A percentile compares a stretch with the other conserved stretches of the same genome.
Conservation (phyloP, 2,329 filamentous ascomycete species). For the Colletotrichum sp. region DNA sequence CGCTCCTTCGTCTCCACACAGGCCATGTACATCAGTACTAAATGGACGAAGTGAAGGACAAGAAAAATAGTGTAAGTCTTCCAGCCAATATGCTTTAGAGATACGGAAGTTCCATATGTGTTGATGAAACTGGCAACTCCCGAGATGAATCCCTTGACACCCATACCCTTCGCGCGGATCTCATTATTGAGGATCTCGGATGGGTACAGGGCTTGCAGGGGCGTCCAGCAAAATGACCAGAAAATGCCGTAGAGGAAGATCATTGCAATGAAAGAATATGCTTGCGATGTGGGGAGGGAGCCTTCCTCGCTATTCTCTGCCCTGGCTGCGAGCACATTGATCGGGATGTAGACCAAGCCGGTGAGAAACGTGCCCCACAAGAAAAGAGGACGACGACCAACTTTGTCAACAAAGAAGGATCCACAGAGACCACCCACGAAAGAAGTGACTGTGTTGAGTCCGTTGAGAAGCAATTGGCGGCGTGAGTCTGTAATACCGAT, state of each 20-base stretch:
- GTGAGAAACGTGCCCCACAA: slow-evolving; percentile 42
- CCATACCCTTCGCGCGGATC: slow-evolving; percentile 42
- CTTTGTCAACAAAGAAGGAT: slow-evolving; percentile 48
- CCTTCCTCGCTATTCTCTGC: slow-evolving; percentile 17
- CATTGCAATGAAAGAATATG: slow-evolving; percentile 31
- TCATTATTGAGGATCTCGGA: slow-evolving; percentile 39
- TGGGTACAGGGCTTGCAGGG: slow-evolving; percentile 46
- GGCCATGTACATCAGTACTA: slow-evolving; percentile 19
- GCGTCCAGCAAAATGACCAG: slow-evolving; percentile 50
- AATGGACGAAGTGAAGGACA: slow-evolving; percentile 41
- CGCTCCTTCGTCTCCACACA: slow-evolving; percentile 55
- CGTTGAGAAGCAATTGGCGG: slow-evolving; percentile 38
- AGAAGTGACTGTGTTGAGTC: slow-evolving; percentile 45
- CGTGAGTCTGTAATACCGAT: slow-evolving; percentile 45
- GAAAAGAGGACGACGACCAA: slow-evolving; percentile 54
- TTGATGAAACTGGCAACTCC: slow-evolving; percentile 36
- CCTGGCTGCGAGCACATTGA: slow-evolving; percentile 36
- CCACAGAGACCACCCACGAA: slow-evolving; percentile 43
- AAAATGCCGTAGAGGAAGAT: slow-evolving; percentile 49
- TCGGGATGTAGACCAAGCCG: slow-evolving; percentile 23
- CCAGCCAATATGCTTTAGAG: slow-evolving; percentile 45
- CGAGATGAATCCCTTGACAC: slow-evolving; percentile 46
- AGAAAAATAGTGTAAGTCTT: slow-evolving; percentile 49
- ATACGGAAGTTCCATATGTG: slow-evolving; percentile 43
- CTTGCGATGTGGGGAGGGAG: background rate